A percentile compares a stretch with the other conserved stretches of the same genome.
Conservation (phyloP, 768 basidiomycete species). For the Lyophyllum shimeji region DNA sequence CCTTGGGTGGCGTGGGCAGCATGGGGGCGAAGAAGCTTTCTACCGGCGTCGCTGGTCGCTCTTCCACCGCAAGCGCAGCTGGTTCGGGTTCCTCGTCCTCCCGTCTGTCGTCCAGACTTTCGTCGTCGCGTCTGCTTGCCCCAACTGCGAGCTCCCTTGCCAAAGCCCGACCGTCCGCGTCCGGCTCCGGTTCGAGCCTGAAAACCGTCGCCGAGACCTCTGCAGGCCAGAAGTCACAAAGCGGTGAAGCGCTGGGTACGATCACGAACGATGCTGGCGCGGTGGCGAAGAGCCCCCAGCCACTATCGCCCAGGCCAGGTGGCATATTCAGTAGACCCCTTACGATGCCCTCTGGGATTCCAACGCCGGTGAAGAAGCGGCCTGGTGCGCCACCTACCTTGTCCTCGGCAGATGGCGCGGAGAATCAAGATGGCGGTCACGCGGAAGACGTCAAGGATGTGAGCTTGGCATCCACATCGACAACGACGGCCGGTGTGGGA, state of each 20-base stretch:
- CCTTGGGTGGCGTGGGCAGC: conserved; percentile 27
- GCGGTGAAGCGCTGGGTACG: conserved; percentile 4
- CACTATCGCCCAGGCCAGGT: conserved; percentile 28
- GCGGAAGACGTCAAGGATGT: background rate
- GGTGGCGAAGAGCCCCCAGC: conserved; percentile 5
- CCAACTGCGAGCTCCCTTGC: conserved; percentile 80
- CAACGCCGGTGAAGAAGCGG: conserved; percentile 30
- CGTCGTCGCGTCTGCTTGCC: conserved; percentile 54
- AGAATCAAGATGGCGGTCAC: background rate
- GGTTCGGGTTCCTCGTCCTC: conserved; percentile 20
- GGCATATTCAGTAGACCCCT: conserved; percentile 58
- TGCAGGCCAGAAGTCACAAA: background rate
- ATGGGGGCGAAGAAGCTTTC: conserved; percentile 32
- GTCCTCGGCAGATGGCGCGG: background rate
- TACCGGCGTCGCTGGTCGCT: conserved; percentile 7
- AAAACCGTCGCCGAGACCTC: conserved; percentile 9
- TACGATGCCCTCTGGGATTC: conserved; percentile 35
- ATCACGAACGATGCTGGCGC: conserved; percentile 35
- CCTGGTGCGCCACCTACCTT: conserved; percentile 13
- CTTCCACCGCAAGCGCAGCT: background rate
- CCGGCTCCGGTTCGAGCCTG: conserved; percentile 10
- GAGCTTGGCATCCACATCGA: background rate
- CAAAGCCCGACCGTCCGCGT: conserved; percentile 32
- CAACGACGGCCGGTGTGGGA: background rate
- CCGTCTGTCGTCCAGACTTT: conserved; percentile 18